These are phyloP conservation scores for Suillus subalutaceus DNA, from an alignment of 768 basidiomycete species.

Conservation along the genomic window DNA sequence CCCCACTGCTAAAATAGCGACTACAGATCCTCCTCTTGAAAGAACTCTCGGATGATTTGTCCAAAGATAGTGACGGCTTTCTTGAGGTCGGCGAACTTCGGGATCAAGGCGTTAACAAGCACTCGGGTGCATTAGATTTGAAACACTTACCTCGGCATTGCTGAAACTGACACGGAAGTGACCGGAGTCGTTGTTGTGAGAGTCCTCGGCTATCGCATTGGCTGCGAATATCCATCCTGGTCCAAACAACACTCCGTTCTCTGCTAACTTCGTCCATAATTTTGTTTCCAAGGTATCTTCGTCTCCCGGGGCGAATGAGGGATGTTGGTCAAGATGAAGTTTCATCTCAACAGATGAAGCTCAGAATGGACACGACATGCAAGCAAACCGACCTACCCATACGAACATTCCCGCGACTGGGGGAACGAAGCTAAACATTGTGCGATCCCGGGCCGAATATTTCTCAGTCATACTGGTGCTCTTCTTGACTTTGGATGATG, in stretches of 20 bases:
- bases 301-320: constrained; percentile 41
- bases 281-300: constrained; percentile 53
- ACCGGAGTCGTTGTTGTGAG: constrained; percentile 36
- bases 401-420: constrained; percentile 86
- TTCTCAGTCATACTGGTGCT: constrained; percentile 43
- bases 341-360: constrained; percentile 45
- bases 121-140: background rate
- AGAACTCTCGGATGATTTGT: constrained; percentile 47
- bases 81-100: constrained; percentile 40
- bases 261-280: constrained; percentile 62
- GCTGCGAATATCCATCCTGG: constrained; percentile 47
- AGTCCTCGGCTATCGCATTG: constrained; percentile 29
- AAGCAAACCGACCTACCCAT: constrained; percentile 46
- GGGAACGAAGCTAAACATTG: constrained; percentile 70
- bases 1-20: background rate
- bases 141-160: constrained; percentile 46
- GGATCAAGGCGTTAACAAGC: background rate
- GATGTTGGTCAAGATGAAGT: constrained; percentile 63
- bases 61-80: constrained; percentile 51
- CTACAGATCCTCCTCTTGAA: constrained; percentile 17
- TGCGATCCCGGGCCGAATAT: constrained; percentile 25
- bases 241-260: constrained; percentile 62
- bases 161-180: constrained; percentile 65
- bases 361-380: background rate
- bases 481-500: constrained; percentile 38